phyloP scores from a whole-genome alignment of 23 red algal species.

The Chondrus crispus region DNA sequence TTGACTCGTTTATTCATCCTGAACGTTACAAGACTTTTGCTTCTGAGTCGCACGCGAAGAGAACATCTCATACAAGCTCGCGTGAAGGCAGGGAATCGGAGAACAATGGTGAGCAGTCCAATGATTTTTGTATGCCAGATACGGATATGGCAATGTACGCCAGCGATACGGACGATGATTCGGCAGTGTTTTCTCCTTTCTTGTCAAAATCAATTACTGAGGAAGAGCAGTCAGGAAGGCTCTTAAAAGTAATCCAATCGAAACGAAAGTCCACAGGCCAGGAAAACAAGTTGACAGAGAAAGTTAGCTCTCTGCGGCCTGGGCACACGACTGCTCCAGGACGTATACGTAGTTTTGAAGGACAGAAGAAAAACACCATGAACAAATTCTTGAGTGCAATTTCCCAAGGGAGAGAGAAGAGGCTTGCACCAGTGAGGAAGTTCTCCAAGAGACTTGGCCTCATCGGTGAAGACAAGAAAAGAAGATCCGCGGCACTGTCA shows the following conservation, averaged over 20 bases:
- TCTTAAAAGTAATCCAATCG: neutral
- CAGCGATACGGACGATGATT: neutral
- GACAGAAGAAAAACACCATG: neutral
- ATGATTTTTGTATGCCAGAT: neutral
- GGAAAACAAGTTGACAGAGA: neutral
- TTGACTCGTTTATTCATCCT: conserved; percentile 7
- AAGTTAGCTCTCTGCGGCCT: neutral
- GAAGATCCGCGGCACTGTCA: neutral
- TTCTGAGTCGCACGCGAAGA: neutral
- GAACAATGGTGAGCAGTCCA: neutral
- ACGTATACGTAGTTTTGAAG: neutral
- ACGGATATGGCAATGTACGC: neutral
- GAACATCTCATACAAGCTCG: neutral
- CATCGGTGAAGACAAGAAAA: neutral
- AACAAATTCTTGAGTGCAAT: neutral
- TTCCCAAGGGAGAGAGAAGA: neutral
- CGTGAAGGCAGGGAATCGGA: neutral
- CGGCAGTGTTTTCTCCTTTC: neutral
- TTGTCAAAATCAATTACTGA: no score
- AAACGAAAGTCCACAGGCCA: neutral
- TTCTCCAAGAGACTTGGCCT: conserved; percentile 9
- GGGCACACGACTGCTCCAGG: neutral
- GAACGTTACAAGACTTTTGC: neutral
- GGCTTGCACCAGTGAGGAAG: conserved; percentile 30
- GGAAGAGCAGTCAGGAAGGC: neutral